phyloP scores from a whole-genome alignment of 2,329 filamentous ascomycete genomes.

The Penicillium sp. region DNA sequence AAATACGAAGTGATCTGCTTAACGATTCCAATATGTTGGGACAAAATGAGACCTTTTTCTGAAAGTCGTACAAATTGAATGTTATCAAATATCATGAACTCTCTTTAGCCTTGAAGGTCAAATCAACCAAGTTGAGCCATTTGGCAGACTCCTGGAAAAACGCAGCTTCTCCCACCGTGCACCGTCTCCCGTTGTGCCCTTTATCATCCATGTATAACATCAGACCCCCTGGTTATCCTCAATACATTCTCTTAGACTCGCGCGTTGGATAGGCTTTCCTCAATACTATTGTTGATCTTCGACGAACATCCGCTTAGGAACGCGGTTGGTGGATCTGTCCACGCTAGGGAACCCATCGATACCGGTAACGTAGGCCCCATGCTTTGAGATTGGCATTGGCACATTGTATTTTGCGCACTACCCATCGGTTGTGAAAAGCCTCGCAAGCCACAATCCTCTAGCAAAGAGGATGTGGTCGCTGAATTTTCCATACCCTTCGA shows the following conservation, averaged over 20 bases:
- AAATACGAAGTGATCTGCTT: background rate
- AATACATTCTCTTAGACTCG: slow-evolving; percentile 5
- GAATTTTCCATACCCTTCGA: background rate
- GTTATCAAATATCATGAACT: background rate
- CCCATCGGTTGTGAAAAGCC: background rate
- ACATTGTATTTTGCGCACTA: background rate
- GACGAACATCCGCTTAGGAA: slow-evolving; percentile 9
- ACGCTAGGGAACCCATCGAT: background rate
- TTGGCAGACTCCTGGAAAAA: background rate
- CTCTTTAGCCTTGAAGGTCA: background rate
- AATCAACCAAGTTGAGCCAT: background rate
- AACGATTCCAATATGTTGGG: background rate
- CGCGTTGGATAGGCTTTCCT: background rate
- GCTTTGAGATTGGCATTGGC: slow-evolving; percentile 11
- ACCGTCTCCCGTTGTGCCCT: background rate
- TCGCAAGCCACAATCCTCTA: background rate
- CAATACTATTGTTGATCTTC: slow-evolving; percentile 2
- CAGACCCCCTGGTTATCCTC: background rate
- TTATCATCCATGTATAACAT: background rate
- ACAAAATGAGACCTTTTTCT: background rate
- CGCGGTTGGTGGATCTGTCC: background rate
- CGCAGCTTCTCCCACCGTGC: background rate
- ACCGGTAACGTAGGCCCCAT: background rate
- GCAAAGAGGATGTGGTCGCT: background rate
- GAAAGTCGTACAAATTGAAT: slow-evolving; percentile 1